Base-by-base conservation (phyloP, 2,329 filamentous ascomycete genomes). In the Dothistroma septosporum region DNA sequence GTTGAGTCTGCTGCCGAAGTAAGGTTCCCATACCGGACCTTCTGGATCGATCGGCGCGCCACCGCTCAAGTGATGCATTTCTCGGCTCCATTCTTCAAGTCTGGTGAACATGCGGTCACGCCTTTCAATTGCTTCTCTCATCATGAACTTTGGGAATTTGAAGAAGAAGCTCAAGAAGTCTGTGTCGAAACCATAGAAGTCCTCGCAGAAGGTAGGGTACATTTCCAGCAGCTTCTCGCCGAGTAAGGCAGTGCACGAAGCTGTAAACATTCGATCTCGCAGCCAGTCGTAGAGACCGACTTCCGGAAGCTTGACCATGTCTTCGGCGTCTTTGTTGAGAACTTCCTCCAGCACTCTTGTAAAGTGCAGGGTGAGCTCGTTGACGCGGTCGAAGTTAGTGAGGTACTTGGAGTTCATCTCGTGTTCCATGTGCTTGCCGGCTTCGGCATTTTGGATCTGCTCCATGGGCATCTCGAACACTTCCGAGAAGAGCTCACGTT, bases 111-210 rank as follows among this genome's bases (percentile, higher is more conserved):
- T 65, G 16, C 61, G 60, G n/a, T 68, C 52, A 10, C 71, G 65
- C 5, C 61, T 55, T 46, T 28, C 44, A 41, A 61, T 60, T 10
- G 70, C 70, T 10, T 68, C 64, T 11, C 62, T 63, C 49, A 68
- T 66, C 31, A 72, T 21, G 44, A 70, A 66, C 2, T 53, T 61
- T 4, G 72, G 72, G 0, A 72, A 59, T 1, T 60, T 62, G 54
- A 72, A 72, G 57, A 72, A 71, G 61, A 72, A 69, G 16, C 58
- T 64, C 44, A 73, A 44, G 53, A 73, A 69, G 7, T 68, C 62
- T 10, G 57, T 55, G 49, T 73, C 72, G 57, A 72, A 74, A 1
- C 55, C 61, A 50, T 61, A 73, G 58, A 73, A 74, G 53, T 75
- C 72, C 33, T 64, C 46, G 52, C 65, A 66, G 58, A 66, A 69